These are phyloP conservation scores for Colletotrichum godetiae DNA, from an alignment of 2,329 filamentous ascomycete genomes.

Conservation along the genomic window DNA sequence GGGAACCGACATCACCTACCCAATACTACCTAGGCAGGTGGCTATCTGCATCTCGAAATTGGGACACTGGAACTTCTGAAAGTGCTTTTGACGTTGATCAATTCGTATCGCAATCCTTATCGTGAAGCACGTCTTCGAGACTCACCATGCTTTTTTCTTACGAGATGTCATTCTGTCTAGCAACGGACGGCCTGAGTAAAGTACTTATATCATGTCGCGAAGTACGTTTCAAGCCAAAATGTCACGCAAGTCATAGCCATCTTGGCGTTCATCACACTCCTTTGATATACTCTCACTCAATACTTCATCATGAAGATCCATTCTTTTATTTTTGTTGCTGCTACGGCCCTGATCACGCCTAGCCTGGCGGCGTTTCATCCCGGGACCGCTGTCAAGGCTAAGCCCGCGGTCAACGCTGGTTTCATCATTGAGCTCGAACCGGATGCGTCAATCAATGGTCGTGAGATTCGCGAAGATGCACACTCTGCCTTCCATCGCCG, in stretches of 20 bases:
- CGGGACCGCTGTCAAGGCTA: slow-evolving; percentile 2
- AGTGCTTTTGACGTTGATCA: background rate
- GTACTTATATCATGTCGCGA: too few species aligned
- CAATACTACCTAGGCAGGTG: slow-evolving; percentile 23
- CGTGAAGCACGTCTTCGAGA: slow-evolving; percentile 21
- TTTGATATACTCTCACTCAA: background rate
- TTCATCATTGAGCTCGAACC: slow-evolving; percentile 28
- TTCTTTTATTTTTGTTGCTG: background rate
- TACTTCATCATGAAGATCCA: slow-evolving; percentile 2
- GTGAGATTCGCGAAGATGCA: background rate
- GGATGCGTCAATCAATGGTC: slow-evolving; percentile 11
- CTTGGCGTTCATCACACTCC: background rate
- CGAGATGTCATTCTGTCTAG: background rate
- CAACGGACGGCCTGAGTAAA: background rate
- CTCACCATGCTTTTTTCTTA: background rate
- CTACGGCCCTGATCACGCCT: background rate
- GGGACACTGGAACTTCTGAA: background rate
- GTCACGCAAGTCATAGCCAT: background rate
- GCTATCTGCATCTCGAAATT: background rate
- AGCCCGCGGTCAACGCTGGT: slow-evolving; percentile 1
- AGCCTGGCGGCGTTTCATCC: background rate
- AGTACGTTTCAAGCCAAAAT: too few species aligned
- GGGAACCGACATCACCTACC: slow-evolving; percentile 21
- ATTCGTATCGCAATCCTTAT: slow-evolving; percentile 19
- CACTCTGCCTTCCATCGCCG: slow-evolving; percentile 28